These are phyloP conservation scores for Triticum urartu DNA, from an alignment of 176 grass and related monocot genomes.

Conservation along the genomic window DNA sequence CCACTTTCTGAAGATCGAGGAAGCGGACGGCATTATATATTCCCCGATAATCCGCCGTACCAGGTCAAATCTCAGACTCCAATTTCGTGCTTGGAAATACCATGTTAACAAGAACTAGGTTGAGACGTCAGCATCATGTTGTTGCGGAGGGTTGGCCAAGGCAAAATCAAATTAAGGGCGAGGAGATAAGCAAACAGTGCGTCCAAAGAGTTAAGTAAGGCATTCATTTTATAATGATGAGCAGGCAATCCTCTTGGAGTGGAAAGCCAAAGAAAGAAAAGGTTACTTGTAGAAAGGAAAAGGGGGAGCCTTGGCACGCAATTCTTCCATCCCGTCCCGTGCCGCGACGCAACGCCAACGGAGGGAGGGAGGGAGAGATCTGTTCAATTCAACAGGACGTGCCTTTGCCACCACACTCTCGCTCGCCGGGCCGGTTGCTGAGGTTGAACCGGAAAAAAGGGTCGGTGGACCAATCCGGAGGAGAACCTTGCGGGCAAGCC, in stretches of 20 bases:
- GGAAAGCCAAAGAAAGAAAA: neutral
- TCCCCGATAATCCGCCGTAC: neutral
- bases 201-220: neutral
- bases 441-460: constrained; percentile 17
- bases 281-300: constrained; percentile 32
- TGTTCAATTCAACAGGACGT: neutral
- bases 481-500: neutral
- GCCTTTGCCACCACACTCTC: neutral
- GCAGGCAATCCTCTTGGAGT: neutral
- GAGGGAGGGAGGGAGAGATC: neutral
- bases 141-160: neutral
- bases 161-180: neutral
- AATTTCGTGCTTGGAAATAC: neutral
- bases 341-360: neutral
- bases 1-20: neutral
- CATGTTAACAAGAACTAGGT: neutral
- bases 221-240: constrained; percentile 9
- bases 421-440: constrained; percentile 18
- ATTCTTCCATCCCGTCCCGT: constrained; percentile 6
- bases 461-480: neutral
- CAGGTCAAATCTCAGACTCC: neutral
- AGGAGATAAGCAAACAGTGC: neutral
- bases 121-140: neutral
- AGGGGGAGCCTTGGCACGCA: constrained; percentile 25
- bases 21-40: neutral